Evolutionary conservation across 441 rosid genomes (phyloP).

Genomic region (Manihot esculenta): DNA sequence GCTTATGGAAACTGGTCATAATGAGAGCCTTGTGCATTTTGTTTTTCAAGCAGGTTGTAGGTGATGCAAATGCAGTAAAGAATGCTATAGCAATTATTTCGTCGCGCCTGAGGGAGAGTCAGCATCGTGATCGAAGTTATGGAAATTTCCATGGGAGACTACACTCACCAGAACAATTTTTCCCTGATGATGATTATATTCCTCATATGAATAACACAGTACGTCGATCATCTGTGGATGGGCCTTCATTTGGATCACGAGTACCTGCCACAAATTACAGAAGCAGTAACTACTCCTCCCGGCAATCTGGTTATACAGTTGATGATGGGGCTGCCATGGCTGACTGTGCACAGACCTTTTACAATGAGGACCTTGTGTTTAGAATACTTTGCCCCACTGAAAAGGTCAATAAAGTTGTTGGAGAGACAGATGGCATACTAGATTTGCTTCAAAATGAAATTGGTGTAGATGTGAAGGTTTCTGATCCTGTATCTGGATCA

Average conservation of each 20-base stretch:
- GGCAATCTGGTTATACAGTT: conserved; percentile 45
- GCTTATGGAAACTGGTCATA: background rate
- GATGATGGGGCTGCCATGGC: conserved; percentile 49
- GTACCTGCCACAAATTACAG: conserved; percentile 45
- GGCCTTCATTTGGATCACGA: conserved; percentile 50
- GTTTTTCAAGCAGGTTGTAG: conserved; percentile 63
- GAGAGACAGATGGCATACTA: conserved; percentile 71
- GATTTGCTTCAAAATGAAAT: conserved; percentile 84
- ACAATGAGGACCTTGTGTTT: conserved; percentile 78
- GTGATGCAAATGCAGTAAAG: conserved; percentile 72
- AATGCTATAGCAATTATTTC: conserved; percentile 76
- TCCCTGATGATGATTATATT: conserved; percentile 72
- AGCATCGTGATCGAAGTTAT: conserved; percentile 84
- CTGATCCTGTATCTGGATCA: conserved; percentile 76
- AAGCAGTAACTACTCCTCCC: conserved; percentile 49
- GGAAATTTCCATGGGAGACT: conserved; percentile 56
- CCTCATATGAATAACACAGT: conserved; percentile 51
- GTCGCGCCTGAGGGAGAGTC: conserved; percentile 90
- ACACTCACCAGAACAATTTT: conserved; percentile 70
- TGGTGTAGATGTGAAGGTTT: conserved; percentile 82
- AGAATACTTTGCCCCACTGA: conserved; percentile 85
- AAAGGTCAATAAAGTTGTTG: conserved; percentile 66
- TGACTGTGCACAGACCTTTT: conserved; percentile 55
- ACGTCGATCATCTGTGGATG: conserved; percentile 57
- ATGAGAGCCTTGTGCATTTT: conserved; percentile 9